Base-by-base conservation (phyloP, 352 stramenopile genomes). In the Globisporangium sylvaticum region DNA sequence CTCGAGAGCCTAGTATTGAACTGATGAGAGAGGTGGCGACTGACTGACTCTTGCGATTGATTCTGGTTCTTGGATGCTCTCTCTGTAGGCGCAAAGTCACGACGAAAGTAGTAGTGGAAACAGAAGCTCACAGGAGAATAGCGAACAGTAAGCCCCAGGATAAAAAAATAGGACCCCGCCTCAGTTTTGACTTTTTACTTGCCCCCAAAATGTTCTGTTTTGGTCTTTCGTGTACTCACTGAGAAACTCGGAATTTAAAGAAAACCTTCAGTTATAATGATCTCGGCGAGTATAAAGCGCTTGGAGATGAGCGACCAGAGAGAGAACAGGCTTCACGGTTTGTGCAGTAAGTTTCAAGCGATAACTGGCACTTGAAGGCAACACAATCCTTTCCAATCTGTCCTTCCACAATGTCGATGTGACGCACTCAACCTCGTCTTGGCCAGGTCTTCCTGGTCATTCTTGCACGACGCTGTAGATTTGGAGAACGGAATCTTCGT, bases 51-150 rank as follows among this genome's bases (percentile, higher is more conserved):
- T 14, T 29, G 2, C 14, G 4, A 18, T 25, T 42, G 12, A 22
- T 25, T 20, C 4, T 63, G 37, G 1, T 3, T 12, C 6, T 24
- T 63, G 31, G 31, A 3, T 37, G n/a, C 57, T 58, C 2, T n/a
- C 4, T 42, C 5, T 18, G 7, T 15, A 77, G 70, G 70, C 22
- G 64, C 68, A 50, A 75, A 74, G 50, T 76, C 68, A 7, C 64
- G 70, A 2, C 70, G 64, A 58, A 77, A 77, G 64, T 42, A 63
- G 15, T 76, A 57, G 69, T 32, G 24, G 18, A 46, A 61, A 62
- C 58, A 44, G 31, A 15, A 39, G 24, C 29, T 29, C 10, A n/a
- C 44, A 52, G 25, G 24, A 37, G 24, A 25, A 58, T 18, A 31
- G 20, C 25, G 42, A 58, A 39, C 15, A 58, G 27, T 48, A n/a